Percentiles rank a stretch among this genome's conserved stretches.
Conservation (phyloP, 768 basidiomycete species). For the Chlorophyllum brunneum region DNA sequence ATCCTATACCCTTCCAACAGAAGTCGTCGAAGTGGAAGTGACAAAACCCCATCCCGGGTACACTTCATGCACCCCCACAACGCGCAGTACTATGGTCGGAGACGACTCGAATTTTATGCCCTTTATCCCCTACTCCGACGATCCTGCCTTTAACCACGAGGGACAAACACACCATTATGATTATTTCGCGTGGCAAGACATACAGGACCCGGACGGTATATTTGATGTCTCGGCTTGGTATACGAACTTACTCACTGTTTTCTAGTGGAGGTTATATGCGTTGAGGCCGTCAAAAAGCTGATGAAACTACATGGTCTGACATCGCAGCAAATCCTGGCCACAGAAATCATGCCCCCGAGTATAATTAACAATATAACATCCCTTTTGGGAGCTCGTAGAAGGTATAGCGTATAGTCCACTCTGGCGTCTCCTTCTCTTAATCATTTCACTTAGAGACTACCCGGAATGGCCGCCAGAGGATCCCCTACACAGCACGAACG, state of each 20-base stretch:
- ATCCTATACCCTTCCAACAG: neutral
- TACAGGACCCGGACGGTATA: slow-evolving; percentile 34
- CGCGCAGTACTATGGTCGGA: slow-evolving; percentile 44
- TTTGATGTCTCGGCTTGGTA: neutral
- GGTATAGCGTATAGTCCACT: neutral
- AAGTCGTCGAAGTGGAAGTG: neutral
- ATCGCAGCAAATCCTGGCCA: slow-evolving; percentile 44
- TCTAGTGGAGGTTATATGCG: slow-evolving; percentile 46
- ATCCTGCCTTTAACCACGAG: slow-evolving; percentile 43
- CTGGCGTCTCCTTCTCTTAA: neutral
- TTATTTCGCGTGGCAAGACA: slow-evolving; percentile 47
- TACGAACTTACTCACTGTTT: neutral
- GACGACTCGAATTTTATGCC: slow-evolving; percentile 56
- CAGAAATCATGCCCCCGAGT: slow-evolving; percentile 35
- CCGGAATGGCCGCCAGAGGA: slow-evolving; percentile 25
- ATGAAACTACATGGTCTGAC: slow-evolving; percentile 32
- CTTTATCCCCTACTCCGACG: slow-evolving; percentile 64
- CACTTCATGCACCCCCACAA: slow-evolving; percentile 51
- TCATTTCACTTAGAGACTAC: slow-evolving; percentile 25
- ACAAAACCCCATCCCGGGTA: slow-evolving; percentile 35
- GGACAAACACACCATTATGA: slow-evolving; percentile 39
- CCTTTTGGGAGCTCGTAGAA: slow-evolving; percentile 2
- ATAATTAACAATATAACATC: slow-evolving; percentile 3
- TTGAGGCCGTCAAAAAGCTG: slow-evolving; percentile 45
- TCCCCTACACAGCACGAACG: slow-evolving; percentile 7